These are phyloP conservation scores for Vickermania spadyakhi DNA, from an alignment of 208 protist genomes.

Conservation along the genomic window DNA sequence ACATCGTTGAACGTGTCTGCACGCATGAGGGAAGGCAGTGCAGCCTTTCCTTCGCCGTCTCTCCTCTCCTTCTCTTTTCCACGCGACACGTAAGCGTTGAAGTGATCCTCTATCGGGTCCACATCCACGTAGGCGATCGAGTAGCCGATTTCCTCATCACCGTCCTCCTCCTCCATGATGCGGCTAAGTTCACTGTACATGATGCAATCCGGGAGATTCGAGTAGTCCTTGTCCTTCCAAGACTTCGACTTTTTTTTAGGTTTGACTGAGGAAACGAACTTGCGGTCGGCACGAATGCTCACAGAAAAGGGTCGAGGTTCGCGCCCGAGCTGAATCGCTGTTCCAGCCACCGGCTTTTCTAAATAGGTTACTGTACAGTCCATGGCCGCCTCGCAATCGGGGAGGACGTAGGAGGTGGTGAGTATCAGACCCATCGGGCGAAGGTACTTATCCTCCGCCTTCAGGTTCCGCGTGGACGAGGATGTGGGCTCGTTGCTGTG, in stretches of 20 bases:
- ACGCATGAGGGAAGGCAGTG: background rate
- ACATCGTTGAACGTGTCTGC: background rate
- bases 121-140: slow-evolving; percentile 65
- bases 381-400: slow-evolving; percentile 17
- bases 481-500: background rate
- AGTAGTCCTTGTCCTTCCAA: background rate
- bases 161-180: slow-evolving; percentile 14
- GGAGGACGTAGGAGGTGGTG: slow-evolving; percentile 64
- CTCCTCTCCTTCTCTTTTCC: background rate
- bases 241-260: background rate
- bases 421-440: slow-evolving; percentile 44
- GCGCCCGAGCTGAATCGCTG: slow-evolving; percentile 28
- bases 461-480: background rate
- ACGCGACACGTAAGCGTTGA: background rate
- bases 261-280: slow-evolving; percentile 46
- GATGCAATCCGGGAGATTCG: background rate
- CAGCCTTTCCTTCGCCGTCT: background rate
- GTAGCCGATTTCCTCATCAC: slow-evolving; percentile 59
- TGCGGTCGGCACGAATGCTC: slow-evolving; percentile 29
- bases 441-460: slow-evolving; percentile 1
- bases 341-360: slow-evolving; percentile 67
- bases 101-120: slow-evolving; percentile 5
- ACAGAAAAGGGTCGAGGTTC: slow-evolving; percentile 38
- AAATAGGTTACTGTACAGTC: slow-evolving; percentile 44
- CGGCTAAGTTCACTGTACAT: background rate